A percentile compares a stretch with the other conserved stretches of the same genome.
phyloP scores from a whole-genome alignment of 2,329 filamentous ascomycete species.

The Albophoma yamanashiensis region DNA sequence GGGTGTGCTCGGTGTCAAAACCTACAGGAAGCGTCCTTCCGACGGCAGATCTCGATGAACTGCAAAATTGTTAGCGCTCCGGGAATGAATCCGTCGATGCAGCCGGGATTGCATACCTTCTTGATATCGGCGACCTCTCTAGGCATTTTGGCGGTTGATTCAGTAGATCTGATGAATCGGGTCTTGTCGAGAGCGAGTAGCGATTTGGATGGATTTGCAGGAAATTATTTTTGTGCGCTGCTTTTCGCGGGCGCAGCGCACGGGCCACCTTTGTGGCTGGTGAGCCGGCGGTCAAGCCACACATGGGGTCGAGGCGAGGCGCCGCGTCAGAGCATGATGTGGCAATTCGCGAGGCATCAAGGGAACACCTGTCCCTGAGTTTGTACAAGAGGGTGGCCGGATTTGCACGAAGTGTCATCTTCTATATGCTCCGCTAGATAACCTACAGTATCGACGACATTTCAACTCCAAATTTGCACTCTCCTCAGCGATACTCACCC shows the following conservation, averaged over 20 bases:
- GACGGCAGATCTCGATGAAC: conserved; percentile 99
- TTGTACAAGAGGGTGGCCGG: background rate
- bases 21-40: conserved; percentile 99
- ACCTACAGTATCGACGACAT: background rate
- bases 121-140: conserved; percentile 98
- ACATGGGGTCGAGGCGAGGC: background rate
- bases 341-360: background rate
- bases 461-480: background rate
- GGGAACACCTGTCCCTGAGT: background rate
- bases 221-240: conserved; percentile 16
- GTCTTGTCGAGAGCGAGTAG: conserved; percentile 7
- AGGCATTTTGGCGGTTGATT: conserved; percentile 74
- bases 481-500: background rate
- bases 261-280: conserved; percentile 8
- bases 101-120: conserved; percentile 37
- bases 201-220: conserved; percentile 10
- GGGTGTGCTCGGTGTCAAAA: conserved; percentile 21
- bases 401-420: background rate
- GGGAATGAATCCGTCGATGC: background rate
- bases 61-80: conserved; percentile 32
- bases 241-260: conserved; percentile 13
- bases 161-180: conserved; percentile 14
- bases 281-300: background rate
- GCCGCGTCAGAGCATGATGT: background rate
- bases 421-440: background rate